These are phyloP conservation scores for Zygosaccharomyces lentus DNA, from an alignment of 805 yeast genomes.

Conservation along the genomic window DNA sequence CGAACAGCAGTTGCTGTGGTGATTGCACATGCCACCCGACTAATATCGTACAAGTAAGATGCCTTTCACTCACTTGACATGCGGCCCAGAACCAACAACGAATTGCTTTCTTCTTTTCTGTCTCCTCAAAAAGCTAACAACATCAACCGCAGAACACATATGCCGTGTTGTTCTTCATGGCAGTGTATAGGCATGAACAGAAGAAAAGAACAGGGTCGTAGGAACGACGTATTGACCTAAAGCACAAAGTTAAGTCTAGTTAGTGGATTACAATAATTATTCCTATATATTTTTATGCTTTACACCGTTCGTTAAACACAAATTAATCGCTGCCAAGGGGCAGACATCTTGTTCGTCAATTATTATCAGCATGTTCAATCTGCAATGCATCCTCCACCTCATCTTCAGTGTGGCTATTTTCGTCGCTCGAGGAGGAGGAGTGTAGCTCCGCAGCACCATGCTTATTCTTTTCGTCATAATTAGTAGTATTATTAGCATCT, in stretches of 20 bases:
- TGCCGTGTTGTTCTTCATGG: no score
- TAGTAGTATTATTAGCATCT: slow-evolving; percentile 1
- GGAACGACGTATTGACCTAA: not conserved
- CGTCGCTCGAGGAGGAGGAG: not conserved
- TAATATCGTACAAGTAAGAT: not conserved
- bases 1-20: no score
- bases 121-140: no score
- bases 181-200: no score
- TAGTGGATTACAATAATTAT: not conserved
- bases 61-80: not conserved
- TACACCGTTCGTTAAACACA: slow-evolving; percentile 7
- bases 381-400: not conserved
- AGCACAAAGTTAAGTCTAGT: not conserved
- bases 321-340: not conserved
- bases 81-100: no score
- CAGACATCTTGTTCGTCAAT: not conserved
- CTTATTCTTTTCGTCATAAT: not conserved
- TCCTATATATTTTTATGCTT: slow-evolving; percentile 1
- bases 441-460: not conserved
- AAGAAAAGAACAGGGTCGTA: not conserved
- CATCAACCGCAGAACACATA: no score
- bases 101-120: not conserved
- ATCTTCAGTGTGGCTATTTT: not conserved
- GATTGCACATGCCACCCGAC: not conserved
- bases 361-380: not conserved